Conservation (phyloP, 2,329 filamentous ascomycete genomes). For the Aspergillus sp. region DNA sequence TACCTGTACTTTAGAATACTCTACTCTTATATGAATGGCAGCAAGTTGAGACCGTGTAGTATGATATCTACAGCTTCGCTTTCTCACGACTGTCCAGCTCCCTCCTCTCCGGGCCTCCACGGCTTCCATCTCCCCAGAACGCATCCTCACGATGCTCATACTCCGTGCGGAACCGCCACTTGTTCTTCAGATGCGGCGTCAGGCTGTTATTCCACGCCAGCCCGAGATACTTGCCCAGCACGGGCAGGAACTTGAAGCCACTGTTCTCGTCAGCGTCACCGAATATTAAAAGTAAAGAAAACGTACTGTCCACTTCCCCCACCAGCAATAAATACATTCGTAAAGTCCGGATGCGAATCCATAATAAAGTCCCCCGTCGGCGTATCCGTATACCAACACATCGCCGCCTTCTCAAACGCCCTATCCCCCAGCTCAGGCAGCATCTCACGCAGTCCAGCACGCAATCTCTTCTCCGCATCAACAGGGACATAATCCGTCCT, state of each 20-base stretch:
- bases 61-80: neutral
- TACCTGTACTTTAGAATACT: too few relatives aligned
- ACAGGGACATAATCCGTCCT: neutral
- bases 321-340: conserved; percentile 30
- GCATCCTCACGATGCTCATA: conserved; percentile 18
- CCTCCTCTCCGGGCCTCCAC: conserved; percentile 30
- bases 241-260: conserved; percentile 63
- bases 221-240: conserved; percentile 62
- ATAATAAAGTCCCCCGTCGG: conserved; percentile 67
- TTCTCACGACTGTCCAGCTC: conserved; percentile 14
- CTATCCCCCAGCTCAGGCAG: conserved; percentile 58
- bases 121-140: conserved; percentile 31
- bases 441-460: conserved; percentile 38
- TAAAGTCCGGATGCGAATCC: conserved; percentile 63
- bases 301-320: conserved; percentile 34
- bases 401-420: conserved; percentile 58
- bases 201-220: conserved; percentile 51
- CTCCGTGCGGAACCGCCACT: conserved; percentile 51
- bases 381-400: conserved; percentile 75
- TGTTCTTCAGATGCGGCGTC: conserved; percentile 56
- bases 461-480: neutral
- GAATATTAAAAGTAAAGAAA: neutral
- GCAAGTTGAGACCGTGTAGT: too few relatives aligned
- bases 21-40: too few relatives aligned
- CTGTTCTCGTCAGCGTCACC: conserved; percentile 14